Percentiles rank a stretch among this genome's conserved stretches.
phyloP scores from a whole-genome alignment of 2,329 filamentous ascomycete genomes.

The Gaeumannomyces sp. region DNA sequence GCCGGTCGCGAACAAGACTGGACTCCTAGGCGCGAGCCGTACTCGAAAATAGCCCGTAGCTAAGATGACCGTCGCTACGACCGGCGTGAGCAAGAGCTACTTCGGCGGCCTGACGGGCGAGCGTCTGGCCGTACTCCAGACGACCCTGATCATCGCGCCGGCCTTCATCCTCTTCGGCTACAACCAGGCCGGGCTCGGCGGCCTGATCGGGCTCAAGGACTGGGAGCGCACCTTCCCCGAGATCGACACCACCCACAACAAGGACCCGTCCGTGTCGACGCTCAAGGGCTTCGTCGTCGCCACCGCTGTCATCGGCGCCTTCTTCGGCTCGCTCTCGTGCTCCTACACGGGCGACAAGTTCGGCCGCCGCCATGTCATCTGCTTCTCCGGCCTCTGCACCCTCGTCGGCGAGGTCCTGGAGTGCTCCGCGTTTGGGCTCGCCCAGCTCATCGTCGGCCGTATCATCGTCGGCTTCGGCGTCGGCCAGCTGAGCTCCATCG shows the following conservation, averaged over 20 bases:
- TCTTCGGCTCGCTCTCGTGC: slow-evolving; percentile 18
- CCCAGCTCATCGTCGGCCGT: slow-evolving; percentile 44
- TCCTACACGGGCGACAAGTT: slow-evolving; percentile 37
- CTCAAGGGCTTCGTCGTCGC: slow-evolving; percentile 21
- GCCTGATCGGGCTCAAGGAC: slow-evolving; percentile 29
- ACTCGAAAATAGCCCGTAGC: background rate
- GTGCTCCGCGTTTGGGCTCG: slow-evolving; percentile 36
- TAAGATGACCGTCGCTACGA: background rate
- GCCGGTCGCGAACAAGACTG: background rate
- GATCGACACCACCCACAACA: slow-evolving; percentile 40
- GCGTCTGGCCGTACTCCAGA: slow-evolving; percentile 15
- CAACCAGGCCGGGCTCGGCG: slow-evolving; percentile 44
- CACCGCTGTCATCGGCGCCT: slow-evolving; percentile 19
- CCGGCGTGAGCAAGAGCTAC: background rate
- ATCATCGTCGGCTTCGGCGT: slow-evolving; percentile 44
- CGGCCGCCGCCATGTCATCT: slow-evolving; percentile 44
- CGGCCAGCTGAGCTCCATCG: slow-evolving; percentile 41
- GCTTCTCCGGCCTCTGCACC: slow-evolving; percentile 41
- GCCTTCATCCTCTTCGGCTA: slow-evolving; percentile 43
- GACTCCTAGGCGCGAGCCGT: too few species aligned
- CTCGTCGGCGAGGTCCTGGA: slow-evolving; percentile 42
- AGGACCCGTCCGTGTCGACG: slow-evolving; percentile 31
- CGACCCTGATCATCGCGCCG: slow-evolving; percentile 18
- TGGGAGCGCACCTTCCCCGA: slow-evolving; percentile 38
- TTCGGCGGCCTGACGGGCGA: slow-evolving; percentile 16